Conservation (phyloP, 805 yeast genomes). For the Kuraishia capsulata region DNA sequence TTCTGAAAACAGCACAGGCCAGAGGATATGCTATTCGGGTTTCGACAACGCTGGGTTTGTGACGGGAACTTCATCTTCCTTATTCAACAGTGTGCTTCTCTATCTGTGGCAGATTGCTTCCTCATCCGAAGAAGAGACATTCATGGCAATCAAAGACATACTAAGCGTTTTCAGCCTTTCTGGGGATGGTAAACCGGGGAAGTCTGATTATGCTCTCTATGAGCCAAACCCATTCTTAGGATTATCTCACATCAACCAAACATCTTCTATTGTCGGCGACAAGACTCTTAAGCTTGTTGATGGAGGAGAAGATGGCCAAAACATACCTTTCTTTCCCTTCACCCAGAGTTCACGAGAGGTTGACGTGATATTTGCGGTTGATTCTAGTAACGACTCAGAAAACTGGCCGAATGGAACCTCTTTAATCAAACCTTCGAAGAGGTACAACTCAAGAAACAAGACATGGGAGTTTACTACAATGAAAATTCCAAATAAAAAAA, state of each 20-base stretch:
- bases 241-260: slow-evolving; percentile 4
- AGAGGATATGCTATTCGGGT: slow-evolving; percentile 33
- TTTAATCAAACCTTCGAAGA: slow-evolving; percentile 26
- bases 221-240: slow-evolving; percentile 56
- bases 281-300: slow-evolving; percentile 19
- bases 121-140: slow-evolving; percentile 20
- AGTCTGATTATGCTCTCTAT: slow-evolving; percentile 51
- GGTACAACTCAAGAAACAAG: slow-evolving; percentile 11
- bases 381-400: slow-evolving; percentile 37
- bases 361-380: slow-evolving; percentile 31
- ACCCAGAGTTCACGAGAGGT: slow-evolving; percentile 24
- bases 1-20: slow-evolving; percentile 13
- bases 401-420: slow-evolving; percentile 58
- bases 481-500: slow-evolving; percentile 1
- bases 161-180: slow-evolving; percentile 36
- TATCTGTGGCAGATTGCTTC: slow-evolving; percentile 33
- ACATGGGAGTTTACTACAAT: not conserved
- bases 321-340: slow-evolving; percentile 37
- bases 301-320: slow-evolving; percentile 43
- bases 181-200: slow-evolving; percentile 22
- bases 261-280: slow-evolving; percentile 11
- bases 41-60: slow-evolving; percentile 54
- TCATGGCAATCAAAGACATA: slow-evolving; percentile 23
- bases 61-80: slow-evolving; percentile 55
- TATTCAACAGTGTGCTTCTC: slow-evolving; percentile 46